Conservation (phyloP, 2,329 filamentous ascomycete genomes). For the Clonostachys rhizophaga region DNA sequence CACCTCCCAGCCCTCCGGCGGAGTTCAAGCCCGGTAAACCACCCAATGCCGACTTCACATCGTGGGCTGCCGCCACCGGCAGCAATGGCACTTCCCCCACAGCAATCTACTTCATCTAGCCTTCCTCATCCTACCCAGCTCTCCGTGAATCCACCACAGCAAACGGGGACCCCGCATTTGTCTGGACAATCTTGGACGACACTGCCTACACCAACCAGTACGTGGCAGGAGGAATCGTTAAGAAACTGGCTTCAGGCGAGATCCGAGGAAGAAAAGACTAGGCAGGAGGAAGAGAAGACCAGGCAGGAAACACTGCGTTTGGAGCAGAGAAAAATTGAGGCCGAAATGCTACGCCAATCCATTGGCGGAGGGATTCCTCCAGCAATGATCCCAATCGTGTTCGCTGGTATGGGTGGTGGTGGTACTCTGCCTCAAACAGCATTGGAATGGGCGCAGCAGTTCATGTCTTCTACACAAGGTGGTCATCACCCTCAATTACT, state of each 20-base stretch:
- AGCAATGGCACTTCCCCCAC: constrained; percentile 54
- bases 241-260: constrained; percentile 67
- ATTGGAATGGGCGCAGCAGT: constrained; percentile 66
- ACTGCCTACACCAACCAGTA: constrained; percentile 58
- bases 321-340: constrained; percentile 69
- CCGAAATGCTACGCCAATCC: constrained; percentile 67
- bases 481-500: constrained; percentile 47
- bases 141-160: constrained; percentile 2
- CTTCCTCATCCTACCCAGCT: constrained; percentile 19
- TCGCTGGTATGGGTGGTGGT: constrained; percentile 62
- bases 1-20: constrained; percentile 28
- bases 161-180: no score
- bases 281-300: constrained; percentile 70
- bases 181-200: constrained; percentile 18
- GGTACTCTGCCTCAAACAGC: constrained; percentile 55
- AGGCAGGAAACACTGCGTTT: constrained; percentile 60
- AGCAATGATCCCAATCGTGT: constrained; percentile 69
- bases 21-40: constrained; percentile 40
- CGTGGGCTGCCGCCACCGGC: constrained; percentile 66
- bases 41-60: constrained; percentile 65
- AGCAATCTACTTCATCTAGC: constrained; percentile 9
- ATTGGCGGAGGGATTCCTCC: constrained; percentile 68
- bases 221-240: constrained; percentile 71
- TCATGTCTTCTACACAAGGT: constrained; percentile 45
- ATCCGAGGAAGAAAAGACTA: constrained; percentile 67